These are phyloP conservation scores for Metschnikowia lunata DNA, from an alignment of 805 yeast genomes.

Conservation along the genomic window DNA sequence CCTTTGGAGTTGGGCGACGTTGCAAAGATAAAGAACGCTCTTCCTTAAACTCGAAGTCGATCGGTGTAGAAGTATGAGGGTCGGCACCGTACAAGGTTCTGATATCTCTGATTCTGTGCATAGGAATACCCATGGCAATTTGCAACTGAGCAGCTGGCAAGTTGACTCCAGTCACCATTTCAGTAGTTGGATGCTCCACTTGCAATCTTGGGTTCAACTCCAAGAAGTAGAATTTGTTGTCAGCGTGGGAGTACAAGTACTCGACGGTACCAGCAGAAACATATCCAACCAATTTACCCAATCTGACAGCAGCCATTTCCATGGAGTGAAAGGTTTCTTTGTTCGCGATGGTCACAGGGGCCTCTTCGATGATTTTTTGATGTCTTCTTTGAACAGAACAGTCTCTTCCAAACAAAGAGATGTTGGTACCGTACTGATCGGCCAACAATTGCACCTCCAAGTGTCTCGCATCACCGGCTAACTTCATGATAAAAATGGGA, in stretches of 20 bases:
- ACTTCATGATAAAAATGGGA: constrained; percentile 95
- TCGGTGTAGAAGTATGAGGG: constrained; percentile 85
- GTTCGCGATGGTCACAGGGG: constrained; percentile 94
- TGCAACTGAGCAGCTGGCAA: constrained; percentile 98
- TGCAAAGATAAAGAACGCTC: constrained; percentile 72
- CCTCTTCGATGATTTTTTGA: constrained; percentile 98
- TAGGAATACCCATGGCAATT: constrained; percentile 99
- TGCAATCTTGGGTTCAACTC: constrained; percentile 98
- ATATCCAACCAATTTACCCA: constrained; percentile 95
- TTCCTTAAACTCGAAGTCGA: constrained; percentile 83
- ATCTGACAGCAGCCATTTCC: constrained; percentile 97
- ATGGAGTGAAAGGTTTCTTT: constrained; percentile 78
- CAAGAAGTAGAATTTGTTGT: constrained; percentile 91
- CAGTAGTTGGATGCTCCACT: constrained; percentile 99
- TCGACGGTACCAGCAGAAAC: constrained; percentile 99
- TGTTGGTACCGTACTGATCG: constrained; percentile 97
- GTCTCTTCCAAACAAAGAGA: constrained; percentile 96
- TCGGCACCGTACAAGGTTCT: constrained; percentile 92
- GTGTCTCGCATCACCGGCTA: constrained; percentile 97
- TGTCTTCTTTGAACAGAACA: constrained; percentile 99
- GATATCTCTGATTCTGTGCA: constrained; percentile 91
- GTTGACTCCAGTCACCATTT: constrained; percentile 98
- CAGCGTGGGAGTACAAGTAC: constrained; percentile 89
- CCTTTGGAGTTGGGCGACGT: constrained; percentile 92
- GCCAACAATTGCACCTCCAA: constrained; percentile 96